These are phyloP conservation scores for Hericium rajendrae DNA, from an alignment of 768 basidiomycete species.

Conservation along the genomic window DNA sequence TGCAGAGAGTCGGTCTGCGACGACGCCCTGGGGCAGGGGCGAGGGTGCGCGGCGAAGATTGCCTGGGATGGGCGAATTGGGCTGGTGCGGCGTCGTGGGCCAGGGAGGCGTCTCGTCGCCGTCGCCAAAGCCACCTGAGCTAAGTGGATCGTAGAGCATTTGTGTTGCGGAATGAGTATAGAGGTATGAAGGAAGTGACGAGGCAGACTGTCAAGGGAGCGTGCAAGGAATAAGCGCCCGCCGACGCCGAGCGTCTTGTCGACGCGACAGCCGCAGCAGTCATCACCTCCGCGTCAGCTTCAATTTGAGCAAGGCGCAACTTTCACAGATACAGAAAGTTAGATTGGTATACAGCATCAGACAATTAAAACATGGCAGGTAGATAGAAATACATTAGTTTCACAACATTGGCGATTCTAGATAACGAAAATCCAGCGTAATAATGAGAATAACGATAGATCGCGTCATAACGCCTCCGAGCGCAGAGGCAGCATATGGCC, in stretches of 20 bases:
- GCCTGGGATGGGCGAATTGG: conserved; percentile 55
- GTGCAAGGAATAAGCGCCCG: neutral
- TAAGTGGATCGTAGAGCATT: conserved; percentile 67
- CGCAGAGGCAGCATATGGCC: conserved; percentile 77
- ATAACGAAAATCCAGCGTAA: neutral
- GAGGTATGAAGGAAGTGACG: neutral
- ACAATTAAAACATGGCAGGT: neutral
- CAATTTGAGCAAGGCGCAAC: neutral
- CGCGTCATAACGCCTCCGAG: conserved; percentile 4
- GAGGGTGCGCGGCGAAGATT: conserved; percentile 58
- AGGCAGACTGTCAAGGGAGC: neutral
- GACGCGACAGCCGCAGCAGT: neutral
- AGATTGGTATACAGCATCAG: neutral
- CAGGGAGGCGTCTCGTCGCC: conserved; percentile 50
- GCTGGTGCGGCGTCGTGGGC: conserved; percentile 73
- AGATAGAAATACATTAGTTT: too few species aligned
- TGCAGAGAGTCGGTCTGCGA: conserved; percentile 37
- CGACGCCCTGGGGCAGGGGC: conserved; percentile 22
- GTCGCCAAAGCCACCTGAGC: conserved; percentile 38
- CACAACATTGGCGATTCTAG: neutral
- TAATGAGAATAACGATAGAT: neutral
- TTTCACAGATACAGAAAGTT: too few species aligned
- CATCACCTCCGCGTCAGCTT: neutral
- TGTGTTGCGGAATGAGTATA: neutral
- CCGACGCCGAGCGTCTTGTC: neutral